These are phyloP conservation scores for Bolboschoenoplectus hybrid DNA, from an alignment of 202 grass and related monocot genomes.

Conservation along the genomic window DNA sequence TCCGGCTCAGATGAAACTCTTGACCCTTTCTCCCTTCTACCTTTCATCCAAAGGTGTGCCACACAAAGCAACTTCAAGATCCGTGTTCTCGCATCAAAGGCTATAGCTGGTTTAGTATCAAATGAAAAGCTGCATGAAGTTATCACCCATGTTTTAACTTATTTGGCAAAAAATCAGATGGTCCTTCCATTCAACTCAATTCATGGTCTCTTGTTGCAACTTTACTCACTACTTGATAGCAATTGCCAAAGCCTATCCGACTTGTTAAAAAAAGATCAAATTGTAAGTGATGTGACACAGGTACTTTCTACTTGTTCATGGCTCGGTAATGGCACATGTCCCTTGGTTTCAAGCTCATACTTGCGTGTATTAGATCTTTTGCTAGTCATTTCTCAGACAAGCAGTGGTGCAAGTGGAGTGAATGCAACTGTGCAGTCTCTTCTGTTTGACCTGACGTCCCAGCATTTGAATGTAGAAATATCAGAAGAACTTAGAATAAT, in stretches of 20 bases:
- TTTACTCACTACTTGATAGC: constrained; percentile 75
- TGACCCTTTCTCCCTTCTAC: constrained; percentile 89
- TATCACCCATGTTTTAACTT: constrained; percentile 59
- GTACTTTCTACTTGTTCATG: constrained; percentile 73
- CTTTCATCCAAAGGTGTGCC: constrained; percentile 88
- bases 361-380: constrained; percentile 74
- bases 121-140: constrained; percentile 76
- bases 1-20: constrained; percentile 71
- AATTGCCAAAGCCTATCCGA: constrained; percentile 72
- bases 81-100: constrained; percentile 85
- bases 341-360: constrained; percentile 70
- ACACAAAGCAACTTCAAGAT: constrained; percentile 88
- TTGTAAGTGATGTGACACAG: constrained; percentile 69
- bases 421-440: constrained; percentile 52
- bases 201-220: constrained; percentile 86
- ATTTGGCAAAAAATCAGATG: constrained; percentile 52
- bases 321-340: constrained; percentile 74
- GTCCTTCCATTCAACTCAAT: constrained; percentile 76
- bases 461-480: constrained; percentile 55
- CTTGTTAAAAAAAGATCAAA: constrained; percentile 65
- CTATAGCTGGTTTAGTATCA: constrained; percentile 87
- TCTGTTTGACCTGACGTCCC: constrained; percentile 60
- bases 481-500: constrained; percentile 46
- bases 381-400: constrained; percentile 66
- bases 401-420: constrained; percentile 46